These are phyloP conservation scores for Rhizopogon salebrosus DNA, from an alignment of 768 basidiomycete species.

Conservation along the genomic window DNA sequence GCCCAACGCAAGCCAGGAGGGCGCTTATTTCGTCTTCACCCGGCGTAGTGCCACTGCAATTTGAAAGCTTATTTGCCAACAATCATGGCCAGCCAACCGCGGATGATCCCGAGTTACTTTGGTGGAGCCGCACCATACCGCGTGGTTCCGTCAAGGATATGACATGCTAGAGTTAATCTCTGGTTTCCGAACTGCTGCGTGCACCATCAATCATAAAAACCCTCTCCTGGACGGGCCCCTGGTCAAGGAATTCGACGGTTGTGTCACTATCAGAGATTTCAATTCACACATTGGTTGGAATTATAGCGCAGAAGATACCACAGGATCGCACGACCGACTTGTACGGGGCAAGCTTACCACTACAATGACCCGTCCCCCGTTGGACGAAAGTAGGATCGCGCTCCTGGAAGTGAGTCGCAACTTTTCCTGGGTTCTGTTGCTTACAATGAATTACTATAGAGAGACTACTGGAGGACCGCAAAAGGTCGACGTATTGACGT, in stretches of 20 bases:
- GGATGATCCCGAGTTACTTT: conserved; percentile 29
- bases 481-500: conserved; percentile 38
- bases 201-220: conserved; percentile 16
- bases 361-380: conserved; percentile 35
- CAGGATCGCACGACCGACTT: conserved; percentile 21
- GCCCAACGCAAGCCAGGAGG: no score
- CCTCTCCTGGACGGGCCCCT: not conserved
- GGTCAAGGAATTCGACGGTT: no score
- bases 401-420: conserved; percentile 36
- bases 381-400: conserved; percentile 47
- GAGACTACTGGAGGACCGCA: conserved; percentile 33
- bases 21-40: conserved; percentile 47
- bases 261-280: conserved; percentile 34
- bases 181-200: conserved; percentile 46
- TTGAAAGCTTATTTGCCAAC: conserved; percentile 1
- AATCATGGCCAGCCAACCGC: not conserved
- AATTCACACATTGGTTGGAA: conserved; percentile 21
- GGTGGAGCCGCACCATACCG: conserved; percentile 48
- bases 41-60: conserved; percentile 34
- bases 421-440: not conserved
- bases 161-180: conserved; percentile 48
- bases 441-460: conserved; percentile 19
- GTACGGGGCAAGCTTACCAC: conserved; percentile 7
- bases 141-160: conserved; percentile 58
- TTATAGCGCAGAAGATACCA: conserved; percentile 1